Conservation (phyloP, 116 monocot species). For the Trichopus zeylanicus region DNA sequence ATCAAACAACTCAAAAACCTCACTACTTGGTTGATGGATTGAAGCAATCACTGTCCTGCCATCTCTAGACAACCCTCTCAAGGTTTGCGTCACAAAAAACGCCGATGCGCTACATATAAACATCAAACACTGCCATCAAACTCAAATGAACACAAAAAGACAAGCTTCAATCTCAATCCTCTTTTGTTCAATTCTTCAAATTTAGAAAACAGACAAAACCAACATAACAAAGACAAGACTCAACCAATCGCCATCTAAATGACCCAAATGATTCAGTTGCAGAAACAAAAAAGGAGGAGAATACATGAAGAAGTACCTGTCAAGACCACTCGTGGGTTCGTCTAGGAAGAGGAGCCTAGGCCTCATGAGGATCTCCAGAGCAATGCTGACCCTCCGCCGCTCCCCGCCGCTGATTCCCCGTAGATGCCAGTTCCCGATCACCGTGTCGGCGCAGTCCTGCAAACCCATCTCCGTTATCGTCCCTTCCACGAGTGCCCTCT, state of each 20-base stretch:
- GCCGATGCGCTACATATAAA: conserved; percentile 68
- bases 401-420: conserved; percentile 82
- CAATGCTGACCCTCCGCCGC: conserved; percentile 84
- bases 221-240: no score
- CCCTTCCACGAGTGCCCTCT: conserved; percentile 66
- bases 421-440: conserved; percentile 90
- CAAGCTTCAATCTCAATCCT: background rate
- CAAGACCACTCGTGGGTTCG: conserved; percentile 89
- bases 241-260: no score
- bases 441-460: conserved; percentile 77
- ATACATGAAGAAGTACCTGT: conserved; percentile 37
- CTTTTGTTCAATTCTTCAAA: no score
- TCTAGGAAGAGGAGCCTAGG: conserved; percentile 89
- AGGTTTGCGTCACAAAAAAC: conserved; percentile 90
- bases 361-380: conserved; percentile 81
- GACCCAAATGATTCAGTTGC: no score
- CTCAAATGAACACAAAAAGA: background rate
- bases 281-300: background rate
- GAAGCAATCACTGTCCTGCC: conserved; percentile 89
- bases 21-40: conserved; percentile 94
- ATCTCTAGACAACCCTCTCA: conserved; percentile 72
- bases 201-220: no score
- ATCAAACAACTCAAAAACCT: conserved; percentile 94
- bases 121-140: background rate
- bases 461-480: conserved; percentile 88